Evolutionary conservation across 2,329 filamentous ascomycete species (phyloP).

Genomic region (Talaromyces rugulosus): DNA sequence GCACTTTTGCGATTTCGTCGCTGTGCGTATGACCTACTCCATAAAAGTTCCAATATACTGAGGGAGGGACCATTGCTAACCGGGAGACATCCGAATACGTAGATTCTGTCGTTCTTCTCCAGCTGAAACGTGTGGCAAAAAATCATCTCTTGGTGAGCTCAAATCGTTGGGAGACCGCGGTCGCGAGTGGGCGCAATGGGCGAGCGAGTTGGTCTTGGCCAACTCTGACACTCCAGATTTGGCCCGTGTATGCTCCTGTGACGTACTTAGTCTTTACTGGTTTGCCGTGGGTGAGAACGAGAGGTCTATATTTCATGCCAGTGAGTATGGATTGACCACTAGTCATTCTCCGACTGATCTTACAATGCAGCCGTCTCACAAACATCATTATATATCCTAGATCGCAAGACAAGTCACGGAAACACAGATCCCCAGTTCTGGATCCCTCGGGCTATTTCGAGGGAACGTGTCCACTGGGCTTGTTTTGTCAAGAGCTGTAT

Average conservation of each 20-base stretch:
- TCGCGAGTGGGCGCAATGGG: constrained; percentile 7
- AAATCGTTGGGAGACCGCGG: background rate
- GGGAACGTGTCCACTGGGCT: constrained; percentile 4
- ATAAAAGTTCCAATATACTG: background rate
- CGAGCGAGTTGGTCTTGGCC: constrained; percentile 1
- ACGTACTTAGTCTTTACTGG: constrained; percentile 7
- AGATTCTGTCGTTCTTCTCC: constrained; percentile 1
- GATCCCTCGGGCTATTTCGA: background rate
- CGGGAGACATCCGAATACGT: background rate
- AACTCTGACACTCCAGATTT: background rate
- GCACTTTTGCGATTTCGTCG: constrained; percentile 6
- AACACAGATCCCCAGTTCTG: background rate
- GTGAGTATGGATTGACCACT: background rate
- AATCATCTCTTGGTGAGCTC: constrained; percentile 1
- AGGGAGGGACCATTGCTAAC: no score
- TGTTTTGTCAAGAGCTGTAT: constrained; percentile 7
- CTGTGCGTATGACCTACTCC: constrained; percentile 1
- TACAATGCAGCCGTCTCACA: background rate
- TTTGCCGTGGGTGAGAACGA: constrained; percentile 6
- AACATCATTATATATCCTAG: background rate
- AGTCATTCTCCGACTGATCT: background rate
- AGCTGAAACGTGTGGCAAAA: constrained; percentile 2
- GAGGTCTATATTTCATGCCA: constrained; percentile 1
- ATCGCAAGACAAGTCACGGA: background rate
- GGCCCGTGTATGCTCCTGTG: constrained; percentile 1